Base-by-base conservation (phyloP, 2,329 filamentous ascomycete species). In the Mollisiaceae sp. region DNA sequence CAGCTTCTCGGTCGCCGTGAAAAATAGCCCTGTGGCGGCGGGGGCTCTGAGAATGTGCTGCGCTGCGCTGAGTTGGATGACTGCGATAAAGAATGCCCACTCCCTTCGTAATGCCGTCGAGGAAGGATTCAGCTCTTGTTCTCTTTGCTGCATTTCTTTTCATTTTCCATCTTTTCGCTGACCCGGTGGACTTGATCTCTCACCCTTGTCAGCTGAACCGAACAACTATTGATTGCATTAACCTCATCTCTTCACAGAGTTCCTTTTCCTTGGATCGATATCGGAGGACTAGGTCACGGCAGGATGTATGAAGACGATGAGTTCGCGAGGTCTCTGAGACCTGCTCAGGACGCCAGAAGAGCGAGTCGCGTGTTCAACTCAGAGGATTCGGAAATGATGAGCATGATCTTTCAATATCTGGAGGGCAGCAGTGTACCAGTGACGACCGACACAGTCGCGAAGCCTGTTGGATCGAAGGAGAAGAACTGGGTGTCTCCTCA, bases 331-430 rank as follows among this genome's bases (percentile, higher is more conserved):
- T 54, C 50, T 32, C 24, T 54, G 15, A 54, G 24, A 54, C 50
- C 50, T 54, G 22, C 27, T 2, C 50, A 54, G 50, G n/a, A 32
- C 32, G 50, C 22, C 12, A 24, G 18, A 35, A 24, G 50, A 35
- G 50, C 14, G 27, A 54, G 50, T 43, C 55, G 35, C 18, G 20
- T 59, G 41, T 43, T 59, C 14, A 32, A 22, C n/a, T 14, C 57
- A 20, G 60, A 63, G 50, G 60, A 52, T 35, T 47, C 50, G 38
- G 24, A 60, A n/a, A 38, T 66, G 58, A 66, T 66, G 57, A 52
- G 62, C 18, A 63, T 58, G 52, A 63, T 66, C 22, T 66, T 61
- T 52, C 60, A 57, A n/a, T 66, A 63, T 45, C 54, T 66, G 6
- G 59, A 61, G 15, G 45, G 47, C 62, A 39, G 50, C 50, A 18